phyloP scores from a whole-genome alignment of 176 grass and related monocot species.

The Poa annua region DNA sequence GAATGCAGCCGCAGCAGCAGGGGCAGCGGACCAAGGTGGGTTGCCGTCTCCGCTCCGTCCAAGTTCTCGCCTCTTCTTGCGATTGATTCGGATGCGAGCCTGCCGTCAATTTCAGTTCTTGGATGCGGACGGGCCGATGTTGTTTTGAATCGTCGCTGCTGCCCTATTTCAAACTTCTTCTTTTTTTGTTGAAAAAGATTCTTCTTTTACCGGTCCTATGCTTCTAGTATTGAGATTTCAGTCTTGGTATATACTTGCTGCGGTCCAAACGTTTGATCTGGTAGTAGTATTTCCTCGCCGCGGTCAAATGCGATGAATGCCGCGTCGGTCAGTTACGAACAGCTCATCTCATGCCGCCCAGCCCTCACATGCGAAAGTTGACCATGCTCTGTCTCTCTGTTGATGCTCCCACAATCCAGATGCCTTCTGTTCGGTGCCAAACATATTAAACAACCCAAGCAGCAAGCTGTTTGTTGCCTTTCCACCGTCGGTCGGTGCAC shows the following conservation, averaged over 20 bases:
- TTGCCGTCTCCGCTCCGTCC: neutral
- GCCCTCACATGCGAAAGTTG: conserved; percentile 48
- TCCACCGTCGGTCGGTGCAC: conserved; percentile 44
- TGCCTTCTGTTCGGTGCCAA: conserved; percentile 32
- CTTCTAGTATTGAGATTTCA: neutral
- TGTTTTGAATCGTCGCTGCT: neutral
- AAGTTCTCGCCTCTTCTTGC: too few relatives aligned
- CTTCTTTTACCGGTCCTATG: neutral
- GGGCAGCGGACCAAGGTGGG: conserved; percentile 77
- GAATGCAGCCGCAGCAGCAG: conserved; percentile 91
- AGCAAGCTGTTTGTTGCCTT: conserved; percentile 15
- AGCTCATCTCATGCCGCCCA: conserved; percentile 35
- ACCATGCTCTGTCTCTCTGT: conserved; percentile 15
- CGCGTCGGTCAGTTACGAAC: conserved; percentile 28
- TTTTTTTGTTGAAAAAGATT: neutral
- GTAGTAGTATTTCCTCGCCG: neutral
- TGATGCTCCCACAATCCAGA: conserved; percentile 35
- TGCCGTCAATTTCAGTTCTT: neutral
- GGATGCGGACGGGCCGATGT: neutral
- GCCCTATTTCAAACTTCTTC: neutral
- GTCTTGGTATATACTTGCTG: neutral
- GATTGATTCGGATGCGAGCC: neutral
- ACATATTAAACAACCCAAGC: neutral
- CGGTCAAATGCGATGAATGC: conserved; percentile 11
- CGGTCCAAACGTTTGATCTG: conserved; percentile 4